These are phyloP conservation scores for Platanthera guangdongensis DNA, from an alignment of 106 monocot genomes.

Conservation along the genomic window DNA sequence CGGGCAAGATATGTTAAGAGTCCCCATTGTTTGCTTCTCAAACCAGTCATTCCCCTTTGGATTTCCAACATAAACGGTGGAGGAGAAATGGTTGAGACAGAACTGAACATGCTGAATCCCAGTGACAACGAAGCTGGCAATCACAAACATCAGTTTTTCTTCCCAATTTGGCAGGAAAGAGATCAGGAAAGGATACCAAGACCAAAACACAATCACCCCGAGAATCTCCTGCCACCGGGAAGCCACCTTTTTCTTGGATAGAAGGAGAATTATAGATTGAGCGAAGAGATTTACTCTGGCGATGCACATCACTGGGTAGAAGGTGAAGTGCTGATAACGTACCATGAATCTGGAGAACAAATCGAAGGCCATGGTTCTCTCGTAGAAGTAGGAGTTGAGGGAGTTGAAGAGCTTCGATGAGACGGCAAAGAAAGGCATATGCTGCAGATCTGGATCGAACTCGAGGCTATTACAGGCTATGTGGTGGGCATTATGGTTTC, in stretches of 20 bases:
- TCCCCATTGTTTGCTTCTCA: constrained; percentile 68
- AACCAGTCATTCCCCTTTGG: constrained; percentile 52
- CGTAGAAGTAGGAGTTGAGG: constrained; percentile 44
- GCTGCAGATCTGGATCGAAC: constrained; percentile 62
- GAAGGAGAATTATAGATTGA: constrained; percentile 31
- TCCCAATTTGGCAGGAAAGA: constrained; percentile 44
- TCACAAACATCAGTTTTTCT: constrained; percentile 39
- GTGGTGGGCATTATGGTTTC: constrained; percentile 73
- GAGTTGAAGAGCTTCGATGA: constrained; percentile 42
- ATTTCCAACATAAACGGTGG: constrained; percentile 31
- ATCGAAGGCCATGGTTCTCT: constrained; percentile 42
- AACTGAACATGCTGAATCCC: constrained; percentile 61
- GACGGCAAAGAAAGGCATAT: constrained; percentile 55
- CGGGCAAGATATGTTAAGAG: constrained; percentile 49
- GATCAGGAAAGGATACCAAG: constrained; percentile 48
- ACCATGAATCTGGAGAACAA: constrained; percentile 28
- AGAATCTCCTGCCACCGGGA: constrained; percentile 34
- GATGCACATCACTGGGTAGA: constrained; percentile 60
- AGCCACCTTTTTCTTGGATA: constrained; percentile 26
- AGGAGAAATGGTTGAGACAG: constrained; percentile 45
- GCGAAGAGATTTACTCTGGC: constrained; percentile 50
- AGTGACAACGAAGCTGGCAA: constrained; percentile 34
- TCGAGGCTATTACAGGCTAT: constrained; percentile 69
- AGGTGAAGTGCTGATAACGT: constrained; percentile 58
- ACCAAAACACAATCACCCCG: constrained; percentile 36